Base-by-base conservation (phyloP, 306 rosid species). In the Styphnolobium japonicum region DNA sequence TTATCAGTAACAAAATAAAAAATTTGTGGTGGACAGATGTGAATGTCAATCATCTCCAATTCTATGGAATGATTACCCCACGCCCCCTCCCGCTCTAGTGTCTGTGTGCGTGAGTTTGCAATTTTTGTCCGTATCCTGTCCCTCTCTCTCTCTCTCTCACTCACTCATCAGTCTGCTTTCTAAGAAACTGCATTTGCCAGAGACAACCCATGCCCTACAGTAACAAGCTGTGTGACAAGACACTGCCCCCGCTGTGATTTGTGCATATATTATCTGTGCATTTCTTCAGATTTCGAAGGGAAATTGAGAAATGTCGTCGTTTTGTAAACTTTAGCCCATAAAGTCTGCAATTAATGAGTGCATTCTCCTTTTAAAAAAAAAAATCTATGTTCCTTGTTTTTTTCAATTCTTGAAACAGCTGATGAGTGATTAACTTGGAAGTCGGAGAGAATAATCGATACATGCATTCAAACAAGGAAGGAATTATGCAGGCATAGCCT, bases 51-150 rank as follows among this genome's bases (percentile, higher is more conserved):
- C 5, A 53, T 29, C 33, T 69, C 61, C 42, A 72, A 75, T 36
- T 84, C 75, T 66, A 27, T 25, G 74, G 71, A 87, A 87, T 87
- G 87, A 87, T 88, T 84, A 71, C 82, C 34, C 70, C 84, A 55
- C 85, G 62, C 62, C 80, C 66, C 69, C 56, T 29, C 23, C 10
- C 23, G 42, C 34, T 36, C 22, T 23, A 11, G 70, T 72, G 45
- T 78, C 80, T 85, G 55, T 77, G 75, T 77, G 63, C 80, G 52
- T 70, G 67, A 39, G 57, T 73, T 57, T 48, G 40, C 39, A 31
- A 21, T 53, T 62, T 75, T 71, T 72, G 83, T 75, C 75, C 75
- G 15, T 55, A 80, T 86, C 78, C 57, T 34, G 16, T 76, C 76
- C 51, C 65, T 52, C 52, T 21, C 46, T 75, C 61, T 36, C 7